Conservation (phyloP, 2,329 filamentous ascomycete genomes). For the Macrophomina pseudophaseolina region DNA sequence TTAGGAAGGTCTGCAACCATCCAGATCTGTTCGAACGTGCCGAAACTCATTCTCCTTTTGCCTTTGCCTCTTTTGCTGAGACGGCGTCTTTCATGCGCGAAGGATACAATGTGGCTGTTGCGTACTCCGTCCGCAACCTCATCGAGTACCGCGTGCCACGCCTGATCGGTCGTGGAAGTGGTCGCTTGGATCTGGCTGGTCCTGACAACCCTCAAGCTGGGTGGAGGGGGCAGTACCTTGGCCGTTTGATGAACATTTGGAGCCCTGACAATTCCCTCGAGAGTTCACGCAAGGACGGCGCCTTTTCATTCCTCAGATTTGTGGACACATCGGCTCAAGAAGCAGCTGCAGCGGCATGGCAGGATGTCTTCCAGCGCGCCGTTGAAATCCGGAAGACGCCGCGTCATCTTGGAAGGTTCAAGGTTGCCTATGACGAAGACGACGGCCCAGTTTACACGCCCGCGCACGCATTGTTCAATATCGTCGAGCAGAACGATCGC, state of each 20-base stretch:
- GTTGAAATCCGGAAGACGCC: constrained; percentile 58
- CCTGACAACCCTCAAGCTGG: constrained; percentile 76
- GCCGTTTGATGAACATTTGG: constrained; percentile 90
- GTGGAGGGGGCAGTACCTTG: constrained; percentile 77
- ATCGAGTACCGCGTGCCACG: constrained; percentile 85
- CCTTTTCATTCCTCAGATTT: constrained; percentile 91
- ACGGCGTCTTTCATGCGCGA: constrained; percentile 95
- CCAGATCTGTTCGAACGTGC: constrained; percentile 95
- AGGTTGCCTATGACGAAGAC: constrained; percentile 69
- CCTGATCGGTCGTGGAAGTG: constrained; percentile 80
- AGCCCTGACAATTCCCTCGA: constrained; percentile 75
- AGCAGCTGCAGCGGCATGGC: constrained; percentile 70
- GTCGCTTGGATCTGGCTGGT: constrained; percentile 75
- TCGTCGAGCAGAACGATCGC: constrained; percentile 71
- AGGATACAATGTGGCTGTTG: constrained; percentile 76
- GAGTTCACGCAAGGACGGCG: constrained; percentile 64
- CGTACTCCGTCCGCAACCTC: constrained; percentile 83
- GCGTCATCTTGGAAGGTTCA: constrained; percentile 69
- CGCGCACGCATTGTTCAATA: constrained; percentile 79
- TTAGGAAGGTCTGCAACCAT: constrained; percentile 98
- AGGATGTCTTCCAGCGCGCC: constrained; percentile 75
- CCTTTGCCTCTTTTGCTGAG: constrained; percentile 86
- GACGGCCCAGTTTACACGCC: constrained; percentile 71
- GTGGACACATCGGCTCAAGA: constrained; percentile 77
- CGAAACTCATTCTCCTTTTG: constrained; percentile 85